A percentile compares a stretch with the other conserved stretches of the same genome.
Evolutionary conservation across 768 basidiomycete genomes (phyloP).

Genomic region (Cyathus striatus): DNA sequence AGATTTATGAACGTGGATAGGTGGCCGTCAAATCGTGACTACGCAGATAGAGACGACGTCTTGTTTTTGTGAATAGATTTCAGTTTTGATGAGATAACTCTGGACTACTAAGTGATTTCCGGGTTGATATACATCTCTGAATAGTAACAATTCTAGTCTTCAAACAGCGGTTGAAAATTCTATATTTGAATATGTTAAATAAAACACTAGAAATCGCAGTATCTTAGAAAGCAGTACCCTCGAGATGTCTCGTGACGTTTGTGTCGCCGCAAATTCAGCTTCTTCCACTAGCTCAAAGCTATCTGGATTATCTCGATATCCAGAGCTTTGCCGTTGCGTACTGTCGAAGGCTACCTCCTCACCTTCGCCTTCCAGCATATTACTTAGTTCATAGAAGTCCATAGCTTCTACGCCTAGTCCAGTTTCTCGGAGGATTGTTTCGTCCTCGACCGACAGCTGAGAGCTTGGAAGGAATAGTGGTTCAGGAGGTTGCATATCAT

Average conservation of each 20-base stretch:
- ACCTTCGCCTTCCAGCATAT: conserved; percentile 55
- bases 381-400: conserved; percentile 55
- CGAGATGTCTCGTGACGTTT: conserved; percentile 21
- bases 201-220: not conserved
- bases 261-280: conserved; percentile 34
- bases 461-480: conserved; percentile 44
- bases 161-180: conserved; percentile 47
- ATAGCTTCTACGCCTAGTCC: conserved; percentile 68
- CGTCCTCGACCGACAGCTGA: conserved; percentile 55
- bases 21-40: conserved; percentile 23
- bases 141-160: conserved; percentile 27
- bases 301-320: conserved; percentile 19
- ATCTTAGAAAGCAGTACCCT: conserved; percentile 20
- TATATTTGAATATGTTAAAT: conserved; percentile 10
- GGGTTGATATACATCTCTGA: not conserved
- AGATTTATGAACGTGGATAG: conserved; percentile 15
- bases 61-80: conserved; percentile 10
- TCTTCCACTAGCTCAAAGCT: conserved; percentile 31
- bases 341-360: conserved; percentile 45
- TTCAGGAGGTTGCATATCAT: no score
- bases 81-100: not conserved
- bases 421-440: conserved; percentile 48
- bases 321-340: conserved; percentile 22
- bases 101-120: not conserved
- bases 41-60: conserved; percentile 25